Conservation (phyloP, 2,329 filamentous ascomycete species). For the Neopestalotiopsis sp. region DNA sequence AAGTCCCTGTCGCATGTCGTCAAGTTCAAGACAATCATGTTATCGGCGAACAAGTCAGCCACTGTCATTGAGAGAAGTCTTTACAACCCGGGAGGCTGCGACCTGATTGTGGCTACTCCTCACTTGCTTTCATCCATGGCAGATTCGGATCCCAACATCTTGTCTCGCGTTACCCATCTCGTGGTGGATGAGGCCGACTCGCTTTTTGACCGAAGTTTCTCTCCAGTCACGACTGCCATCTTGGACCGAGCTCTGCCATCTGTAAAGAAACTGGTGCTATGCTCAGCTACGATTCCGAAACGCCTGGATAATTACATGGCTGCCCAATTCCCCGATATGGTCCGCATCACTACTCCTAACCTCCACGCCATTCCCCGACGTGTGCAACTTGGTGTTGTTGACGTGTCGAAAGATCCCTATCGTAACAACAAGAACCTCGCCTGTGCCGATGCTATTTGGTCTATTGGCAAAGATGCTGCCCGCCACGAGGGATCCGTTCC, state of each 20-base stretch:
- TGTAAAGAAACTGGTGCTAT: slow-evolving; percentile 85
- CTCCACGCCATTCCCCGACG: slow-evolving; percentile 94
- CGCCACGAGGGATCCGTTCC: slow-evolving; percentile 62
- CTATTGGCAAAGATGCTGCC: slow-evolving; percentile 79
- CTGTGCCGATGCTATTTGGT: slow-evolving; percentile 93
- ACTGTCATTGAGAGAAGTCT: slow-evolving; percentile 84
- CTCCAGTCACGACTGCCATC: slow-evolving; percentile 80
- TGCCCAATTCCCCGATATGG: slow-evolving; percentile 80
- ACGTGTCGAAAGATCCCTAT: slow-evolving; percentile 92
- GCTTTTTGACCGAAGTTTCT: slow-evolving; percentile 91
- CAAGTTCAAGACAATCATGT: slow-evolving; percentile 84
- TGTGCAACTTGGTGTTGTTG: slow-evolving; percentile 91
- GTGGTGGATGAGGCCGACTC: slow-evolving; percentile 97
- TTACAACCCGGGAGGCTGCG: slow-evolving; percentile 81
- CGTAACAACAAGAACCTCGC: slow-evolving; percentile 91
- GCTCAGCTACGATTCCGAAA: slow-evolving; percentile 93
- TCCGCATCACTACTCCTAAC: slow-evolving; percentile 90
- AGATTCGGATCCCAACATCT: slow-evolving; percentile 86
- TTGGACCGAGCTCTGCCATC: slow-evolving; percentile 83
- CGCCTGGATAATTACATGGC: slow-evolving; percentile 87
- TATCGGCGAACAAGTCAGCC: slow-evolving; percentile 79
- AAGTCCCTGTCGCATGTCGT: slow-evolving; percentile 83
- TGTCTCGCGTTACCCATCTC: slow-evolving; percentile 88
- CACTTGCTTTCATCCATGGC: slow-evolving; percentile 89
- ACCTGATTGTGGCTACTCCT: slow-evolving; percentile 86